phyloP scores from a whole-genome alignment of 192 early-diverging fungal genomes.

The Podila clonocystis region DNA sequence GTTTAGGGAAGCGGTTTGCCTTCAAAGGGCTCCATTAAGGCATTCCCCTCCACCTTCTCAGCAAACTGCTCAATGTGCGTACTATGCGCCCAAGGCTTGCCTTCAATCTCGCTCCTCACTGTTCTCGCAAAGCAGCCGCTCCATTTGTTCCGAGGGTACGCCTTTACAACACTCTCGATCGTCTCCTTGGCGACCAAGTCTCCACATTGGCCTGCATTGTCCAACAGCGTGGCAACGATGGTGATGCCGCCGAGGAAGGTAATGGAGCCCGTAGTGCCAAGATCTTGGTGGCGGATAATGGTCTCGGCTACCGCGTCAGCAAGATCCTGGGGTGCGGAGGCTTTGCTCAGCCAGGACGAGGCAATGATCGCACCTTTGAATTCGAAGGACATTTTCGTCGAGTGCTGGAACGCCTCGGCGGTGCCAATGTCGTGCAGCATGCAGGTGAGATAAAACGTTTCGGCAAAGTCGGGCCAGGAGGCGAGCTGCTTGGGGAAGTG shows the following conservation, averaged over 20 bases:
- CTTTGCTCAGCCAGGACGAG: constrained; percentile 13
- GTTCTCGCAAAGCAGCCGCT: constrained; percentile 8
- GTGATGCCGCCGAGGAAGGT: constrained; percentile 5
- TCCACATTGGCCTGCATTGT: constrained; percentile 5
- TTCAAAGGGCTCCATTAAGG: constrained; percentile 8
- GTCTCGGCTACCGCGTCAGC: constrained; percentile 10
- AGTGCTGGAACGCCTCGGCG: constrained; percentile 5
- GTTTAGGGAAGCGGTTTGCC: neutral
- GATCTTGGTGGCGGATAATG: constrained; percentile 12
- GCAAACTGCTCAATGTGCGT: constrained; percentile 6
- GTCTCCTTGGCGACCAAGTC: constrained; percentile 12
- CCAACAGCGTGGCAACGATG: constrained; percentile 7
- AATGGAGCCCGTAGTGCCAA: constrained; percentile 11
- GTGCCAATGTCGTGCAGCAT: constrained; percentile 14
- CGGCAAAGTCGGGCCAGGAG: constrained; percentile 13
- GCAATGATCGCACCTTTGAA: constrained; percentile 12
- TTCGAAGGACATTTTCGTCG: constrained; percentile 17
- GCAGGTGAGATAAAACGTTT: constrained; percentile 12
- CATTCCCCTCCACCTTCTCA: constrained; percentile 1
- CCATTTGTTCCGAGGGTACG: constrained; percentile 12
- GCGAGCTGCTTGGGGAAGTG: constrained; percentile 7
- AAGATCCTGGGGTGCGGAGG: constrained; percentile 10
- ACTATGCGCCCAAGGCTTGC: constrained; percentile 14
- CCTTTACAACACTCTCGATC: constrained; percentile 9
- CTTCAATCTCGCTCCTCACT: constrained; percentile 6